phyloP scores from a whole-genome alignment of 345 rosid species.

The Syzygium oleosum region DNA sequence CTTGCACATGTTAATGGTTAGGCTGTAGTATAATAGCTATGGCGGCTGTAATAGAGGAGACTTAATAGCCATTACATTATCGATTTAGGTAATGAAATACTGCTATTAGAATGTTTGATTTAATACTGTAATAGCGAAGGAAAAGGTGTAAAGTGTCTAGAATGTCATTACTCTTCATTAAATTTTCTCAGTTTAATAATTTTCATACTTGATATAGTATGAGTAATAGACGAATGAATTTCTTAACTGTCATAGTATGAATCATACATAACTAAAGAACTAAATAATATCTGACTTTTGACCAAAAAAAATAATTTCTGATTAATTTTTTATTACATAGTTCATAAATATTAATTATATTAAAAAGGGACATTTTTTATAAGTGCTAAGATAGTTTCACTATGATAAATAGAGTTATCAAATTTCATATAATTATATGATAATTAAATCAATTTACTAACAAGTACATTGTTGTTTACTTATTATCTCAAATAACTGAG shows the following conservation, averaged over 20 bases:
- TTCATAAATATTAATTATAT: not conserved
- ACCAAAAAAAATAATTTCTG: not conserved
- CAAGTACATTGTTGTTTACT: not conserved
- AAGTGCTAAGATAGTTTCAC: not conserved
- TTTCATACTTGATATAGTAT: not conserved
- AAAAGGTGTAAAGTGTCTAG: not conserved
- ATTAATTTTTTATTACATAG: not conserved
- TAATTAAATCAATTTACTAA: not conserved
- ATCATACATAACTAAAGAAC: not conserved
- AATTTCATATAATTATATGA: not conserved
- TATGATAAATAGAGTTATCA: not conserved
- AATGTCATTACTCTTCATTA: not conserved
- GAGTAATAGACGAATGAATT: not conserved
- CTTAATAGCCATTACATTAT: not conserved
- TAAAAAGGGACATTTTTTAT: not conserved
- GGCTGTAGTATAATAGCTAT: not conserved
- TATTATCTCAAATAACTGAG: not conserved
- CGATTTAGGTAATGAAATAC: not conserved
- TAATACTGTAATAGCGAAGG: not conserved
- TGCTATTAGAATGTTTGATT: not conserved
- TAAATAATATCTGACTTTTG: too few relatives aligned
- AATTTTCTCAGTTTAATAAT: not conserved
- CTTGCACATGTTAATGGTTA: not conserved
- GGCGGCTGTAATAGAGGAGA: not conserved
- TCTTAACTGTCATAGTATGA: not conserved